These are phyloP conservation scores for Elsinoe arachidis DNA, from an alignment of 2,329 filamentous ascomycete genomes.

Conservation along the genomic window DNA sequence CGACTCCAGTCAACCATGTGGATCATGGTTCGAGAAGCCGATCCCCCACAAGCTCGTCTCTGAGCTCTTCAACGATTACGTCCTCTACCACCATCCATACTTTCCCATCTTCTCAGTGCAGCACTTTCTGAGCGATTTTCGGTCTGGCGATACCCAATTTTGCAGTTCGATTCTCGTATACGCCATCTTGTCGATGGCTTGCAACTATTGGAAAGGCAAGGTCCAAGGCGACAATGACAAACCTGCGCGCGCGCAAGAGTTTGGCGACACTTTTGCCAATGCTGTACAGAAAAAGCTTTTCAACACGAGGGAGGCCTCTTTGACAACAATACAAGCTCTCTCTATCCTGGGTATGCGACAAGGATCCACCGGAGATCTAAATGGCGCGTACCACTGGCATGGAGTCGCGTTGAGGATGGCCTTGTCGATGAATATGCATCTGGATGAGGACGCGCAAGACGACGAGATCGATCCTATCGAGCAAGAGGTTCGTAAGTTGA, in stretches of 20 bases:
- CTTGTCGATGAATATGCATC: slow-evolving; percentile 62
- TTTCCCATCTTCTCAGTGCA: slow-evolving; percentile 65
- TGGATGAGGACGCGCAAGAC: slow-evolving; percentile 28
- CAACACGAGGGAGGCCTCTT: slow-evolving; percentile 48
- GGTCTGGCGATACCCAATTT: slow-evolving; percentile 51
- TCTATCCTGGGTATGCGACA: slow-evolving; percentile 69
- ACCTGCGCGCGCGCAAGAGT: neutral
- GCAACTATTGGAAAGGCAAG: slow-evolving; percentile 21
- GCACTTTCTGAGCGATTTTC: slow-evolving; percentile 59
- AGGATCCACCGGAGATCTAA: slow-evolving; percentile 59
- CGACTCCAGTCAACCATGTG: neutral
- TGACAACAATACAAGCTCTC: slow-evolving; percentile 66
- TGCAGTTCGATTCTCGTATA: slow-evolving; percentile 47
- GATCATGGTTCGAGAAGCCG: slow-evolving; percentile 25
- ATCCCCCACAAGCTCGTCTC: slow-evolving; percentile 29
- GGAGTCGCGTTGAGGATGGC: slow-evolving; percentile 65
- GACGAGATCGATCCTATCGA: slow-evolving; percentile 33
- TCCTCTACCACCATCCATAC: slow-evolving; percentile 60
- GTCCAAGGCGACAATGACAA: neutral
- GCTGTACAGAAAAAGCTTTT: slow-evolving; percentile 23
- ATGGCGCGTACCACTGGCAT: slow-evolving; percentile 63
- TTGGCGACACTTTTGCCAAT: neutral
- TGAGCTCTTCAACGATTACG: slow-evolving; percentile 29
- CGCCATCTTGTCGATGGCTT: slow-evolving; percentile 27
- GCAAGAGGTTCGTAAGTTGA: slow-evolving; percentile 41